Conservation (phyloP, 169 alveolate species). For the Eimeria maxima region DNA sequence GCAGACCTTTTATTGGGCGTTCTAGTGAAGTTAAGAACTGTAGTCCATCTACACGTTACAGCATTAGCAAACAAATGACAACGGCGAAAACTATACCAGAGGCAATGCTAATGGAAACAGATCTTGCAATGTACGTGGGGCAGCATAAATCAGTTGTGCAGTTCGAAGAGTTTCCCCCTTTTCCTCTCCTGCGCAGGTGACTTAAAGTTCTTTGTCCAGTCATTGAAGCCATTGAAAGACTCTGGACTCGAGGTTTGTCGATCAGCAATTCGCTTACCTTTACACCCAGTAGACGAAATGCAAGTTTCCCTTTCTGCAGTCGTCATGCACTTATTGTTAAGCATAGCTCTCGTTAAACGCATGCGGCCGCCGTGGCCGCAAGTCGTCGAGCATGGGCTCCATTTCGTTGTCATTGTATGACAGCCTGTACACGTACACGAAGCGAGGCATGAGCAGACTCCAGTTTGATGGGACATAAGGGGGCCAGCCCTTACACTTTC, state of each 20-base stretch:
- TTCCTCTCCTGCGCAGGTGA: neutral
- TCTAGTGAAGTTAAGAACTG: neutral
- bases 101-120: neutral
- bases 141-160: neutral
- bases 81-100: neutral
- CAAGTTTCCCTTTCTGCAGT: neutral
- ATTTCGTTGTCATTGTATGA: conserved; percentile 24
- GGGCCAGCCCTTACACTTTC: too few relatives aligned
- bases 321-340: neutral
- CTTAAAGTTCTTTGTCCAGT: neutral
- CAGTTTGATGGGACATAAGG: too few relatives aligned
- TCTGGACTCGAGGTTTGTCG: neutral
- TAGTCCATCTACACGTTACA: neutral
- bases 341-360: neutral
- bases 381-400: neutral
- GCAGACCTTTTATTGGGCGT: neutral
- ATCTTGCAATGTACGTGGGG: neutral
- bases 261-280: neutral
- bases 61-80: neutral
- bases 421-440: neutral
- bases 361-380: conserved; percentile 16
- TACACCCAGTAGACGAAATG: conserved; percentile 13
- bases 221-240: neutral
- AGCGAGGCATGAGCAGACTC: neutral
- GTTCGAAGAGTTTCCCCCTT: neutral